Evolutionary conservation across 345 rosid genomes (phyloP).

Genomic region (Pistacia integerrima): DNA sequence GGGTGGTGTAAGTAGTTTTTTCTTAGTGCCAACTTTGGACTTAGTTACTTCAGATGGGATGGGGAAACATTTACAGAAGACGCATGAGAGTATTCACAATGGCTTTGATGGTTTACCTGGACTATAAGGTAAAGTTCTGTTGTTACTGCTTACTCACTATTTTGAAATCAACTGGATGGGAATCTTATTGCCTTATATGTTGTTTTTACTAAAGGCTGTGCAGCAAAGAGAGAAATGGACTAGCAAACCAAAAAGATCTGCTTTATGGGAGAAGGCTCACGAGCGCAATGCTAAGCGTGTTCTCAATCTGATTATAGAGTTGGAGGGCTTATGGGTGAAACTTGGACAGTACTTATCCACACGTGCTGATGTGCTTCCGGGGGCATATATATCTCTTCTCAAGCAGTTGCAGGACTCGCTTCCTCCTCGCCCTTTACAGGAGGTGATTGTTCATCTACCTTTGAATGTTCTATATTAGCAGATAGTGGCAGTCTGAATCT

Average conservation of each 20-base stretch:
- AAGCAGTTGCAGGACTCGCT: slow-evolving; percentile 93
- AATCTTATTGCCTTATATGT: not conserved
- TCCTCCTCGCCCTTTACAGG: slow-evolving; percentile 89
- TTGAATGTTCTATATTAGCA: not conserved
- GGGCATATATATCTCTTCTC: slow-evolving; percentile 73
- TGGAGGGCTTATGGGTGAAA: slow-evolving; percentile 96
- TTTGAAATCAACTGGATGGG: slow-evolving; percentile 4
- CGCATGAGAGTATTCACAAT: slow-evolving; percentile 71
- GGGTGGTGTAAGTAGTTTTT: not conserved
- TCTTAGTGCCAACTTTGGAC: not conserved
- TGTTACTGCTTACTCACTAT: slow-evolving; percentile 7
- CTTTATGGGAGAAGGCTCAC: slow-evolving; percentile 84
- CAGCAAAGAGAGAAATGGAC: slow-evolving; percentile 84
- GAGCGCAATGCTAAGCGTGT: slow-evolving; percentile 86
- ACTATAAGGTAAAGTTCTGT: slow-evolving; percentile 71
- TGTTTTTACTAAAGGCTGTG: slow-evolving; percentile 44
- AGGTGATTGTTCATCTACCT: slow-evolving; percentile 47
- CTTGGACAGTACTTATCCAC: slow-evolving; percentile 94
- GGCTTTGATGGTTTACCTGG: slow-evolving; percentile 74
- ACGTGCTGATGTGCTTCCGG: slow-evolving; percentile 96
- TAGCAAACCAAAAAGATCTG: slow-evolving; percentile 46
- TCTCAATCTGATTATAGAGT: slow-evolving; percentile 63
- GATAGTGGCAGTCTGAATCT: not conserved
- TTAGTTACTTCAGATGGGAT: slow-evolving; percentile 47
- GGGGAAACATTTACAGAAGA: slow-evolving; percentile 74